Percentiles rank a stretch among this genome's conserved stretches.
phyloP scores from a whole-genome alignment of 768 basidiomycete genomes.

The Phaeolepiota aurea region DNA sequence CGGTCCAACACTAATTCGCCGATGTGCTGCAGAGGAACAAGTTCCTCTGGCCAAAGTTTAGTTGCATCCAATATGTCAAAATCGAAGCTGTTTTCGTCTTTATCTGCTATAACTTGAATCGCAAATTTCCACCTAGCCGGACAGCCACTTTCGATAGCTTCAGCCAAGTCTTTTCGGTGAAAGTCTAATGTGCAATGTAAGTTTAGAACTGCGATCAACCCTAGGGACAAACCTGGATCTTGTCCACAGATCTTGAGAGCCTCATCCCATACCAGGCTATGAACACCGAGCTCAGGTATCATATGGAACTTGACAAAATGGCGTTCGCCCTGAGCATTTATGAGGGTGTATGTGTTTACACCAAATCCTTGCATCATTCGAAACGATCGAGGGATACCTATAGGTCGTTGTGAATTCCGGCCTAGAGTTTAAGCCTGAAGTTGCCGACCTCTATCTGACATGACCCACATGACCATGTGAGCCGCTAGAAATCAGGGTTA shows the following conservation, averaged over 20 bases:
- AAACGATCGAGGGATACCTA: conserved; percentile 72
- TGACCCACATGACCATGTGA: conserved; percentile 77
- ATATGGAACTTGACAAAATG: conserved; percentile 89
- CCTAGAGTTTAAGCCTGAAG: neutral
- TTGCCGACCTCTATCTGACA: conserved; percentile 61
- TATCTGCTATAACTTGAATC: conserved; percentile 64
- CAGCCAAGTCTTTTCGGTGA: conserved; percentile 79
- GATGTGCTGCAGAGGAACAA: conserved; percentile 69
- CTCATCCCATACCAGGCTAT: conserved; percentile 85
- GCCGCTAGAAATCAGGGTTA: conserved; percentile 29
- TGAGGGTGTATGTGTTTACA: conserved; percentile 77
- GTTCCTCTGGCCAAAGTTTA: conserved; percentile 79
- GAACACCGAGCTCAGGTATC: conserved; percentile 74
- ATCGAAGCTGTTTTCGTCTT: conserved; percentile 72
- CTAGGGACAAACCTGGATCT: conserved; percentile 52
- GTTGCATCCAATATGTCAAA: conserved; percentile 87
- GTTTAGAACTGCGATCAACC: neutral
- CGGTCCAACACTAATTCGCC: conserved; percentile 66
- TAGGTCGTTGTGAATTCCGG: neutral
- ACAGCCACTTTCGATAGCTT: conserved; percentile 67
- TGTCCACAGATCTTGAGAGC: conserved; percentile 76
- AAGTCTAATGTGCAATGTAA: conserved; percentile 42
- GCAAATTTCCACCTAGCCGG: conserved; percentile 76
- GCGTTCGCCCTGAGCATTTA: conserved; percentile 58
- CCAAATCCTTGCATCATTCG: conserved; percentile 89